A percentile compares a stretch with the other conserved stretches of the same genome.
These are phyloP conservation scores for Pichia sp. DNA, from an alignment of 1,139 yeast species.

Conservation along the genomic window DNA sequence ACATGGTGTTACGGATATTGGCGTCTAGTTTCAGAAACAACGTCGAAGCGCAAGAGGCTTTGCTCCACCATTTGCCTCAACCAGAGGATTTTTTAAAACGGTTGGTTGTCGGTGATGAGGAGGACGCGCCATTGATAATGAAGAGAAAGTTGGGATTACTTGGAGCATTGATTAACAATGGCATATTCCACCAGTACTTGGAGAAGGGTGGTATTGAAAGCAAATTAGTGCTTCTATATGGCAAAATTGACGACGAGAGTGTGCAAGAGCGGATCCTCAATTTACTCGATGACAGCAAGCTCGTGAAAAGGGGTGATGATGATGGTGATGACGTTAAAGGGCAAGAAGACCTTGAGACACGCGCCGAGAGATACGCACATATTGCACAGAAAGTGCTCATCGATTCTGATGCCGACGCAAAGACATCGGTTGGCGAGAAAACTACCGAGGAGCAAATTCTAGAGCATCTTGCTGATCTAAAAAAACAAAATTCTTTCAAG, in stretches of 20 bases:
- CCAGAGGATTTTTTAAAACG: conserved; percentile 15
- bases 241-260: conserved; percentile 15
- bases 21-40: conserved; percentile 65
- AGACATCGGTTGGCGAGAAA: not conserved
- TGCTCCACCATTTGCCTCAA: conserved; percentile 13
- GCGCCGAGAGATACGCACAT: conserved; percentile 4
- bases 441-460: conserved; percentile 7
- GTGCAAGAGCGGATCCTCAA: conserved; percentile 33
- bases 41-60: conserved; percentile 45
- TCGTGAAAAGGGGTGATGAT: conserved; percentile 8
- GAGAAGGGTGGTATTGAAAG: conserved; percentile 7
- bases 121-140: conserved; percentile 8
- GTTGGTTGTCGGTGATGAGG: conserved; percentile 7
- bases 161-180: conserved; percentile 18
- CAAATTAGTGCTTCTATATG: conserved; percentile 16
- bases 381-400: conserved; percentile 5
- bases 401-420: too few relatives aligned
- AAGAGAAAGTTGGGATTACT: conserved; percentile 24
- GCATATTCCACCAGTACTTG: conserved; percentile 14
- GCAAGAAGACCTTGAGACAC: conserved; percentile 1
- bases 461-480: conserved; percentile 12
- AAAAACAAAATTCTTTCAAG: conserved; percentile 27
- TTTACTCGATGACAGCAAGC: conserved; percentile 35
- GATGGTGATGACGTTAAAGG: conserved; percentile 2
- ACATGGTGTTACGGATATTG: conserved; percentile 43